phyloP scores from a whole-genome alignment of 1,284 basidiomycete species.

The Pseudozyma tsukubaensis region DNA sequence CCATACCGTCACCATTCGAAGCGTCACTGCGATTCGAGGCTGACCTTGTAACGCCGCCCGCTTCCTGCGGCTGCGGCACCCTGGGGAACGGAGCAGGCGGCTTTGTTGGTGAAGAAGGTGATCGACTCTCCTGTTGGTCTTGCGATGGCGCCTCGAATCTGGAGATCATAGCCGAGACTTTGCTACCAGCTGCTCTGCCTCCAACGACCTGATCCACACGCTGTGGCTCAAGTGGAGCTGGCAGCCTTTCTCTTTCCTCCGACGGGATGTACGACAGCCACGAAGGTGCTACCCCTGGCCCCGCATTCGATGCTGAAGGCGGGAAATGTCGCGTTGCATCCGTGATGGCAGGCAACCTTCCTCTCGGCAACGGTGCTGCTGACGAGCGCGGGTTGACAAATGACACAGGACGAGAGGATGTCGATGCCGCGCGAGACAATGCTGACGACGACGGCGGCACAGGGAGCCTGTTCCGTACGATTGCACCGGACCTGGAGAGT shows the following conservation, averaged over 20 bases:
- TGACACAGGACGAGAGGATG: constrained; percentile 35
- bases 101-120: constrained; percentile 7
- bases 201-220: constrained; percentile 1
- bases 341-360: constrained; percentile 56
- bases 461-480: constrained; percentile 18
- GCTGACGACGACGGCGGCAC: constrained; percentile 12
- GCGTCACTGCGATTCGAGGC: constrained; percentile 11
- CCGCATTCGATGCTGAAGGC: constrained; percentile 35
- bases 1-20: not conserved
- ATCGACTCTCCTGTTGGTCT: constrained; percentile 4
- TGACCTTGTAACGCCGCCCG: not conserved
- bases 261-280: constrained; percentile 51
- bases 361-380: constrained; percentile 52
- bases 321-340: constrained; percentile 62
- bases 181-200: constrained; percentile 20
- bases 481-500: constrained; percentile 39
- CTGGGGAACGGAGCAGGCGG: not conserved
- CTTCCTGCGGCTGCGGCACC: not conserved
- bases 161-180: constrained; percentile 49
- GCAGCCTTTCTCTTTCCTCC: constrained; percentile 38
- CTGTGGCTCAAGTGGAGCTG: constrained; percentile 34
- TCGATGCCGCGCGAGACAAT: constrained; percentile 22
- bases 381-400: constrained; percentile 55
- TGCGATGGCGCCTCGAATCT: constrained; percentile 28
- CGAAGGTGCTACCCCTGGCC: constrained; percentile 24